Evolutionary conservation across 371 early-diverging fungal genomes (phyloP).

Genomic region (Syncephalastrum racemosum): DNA sequence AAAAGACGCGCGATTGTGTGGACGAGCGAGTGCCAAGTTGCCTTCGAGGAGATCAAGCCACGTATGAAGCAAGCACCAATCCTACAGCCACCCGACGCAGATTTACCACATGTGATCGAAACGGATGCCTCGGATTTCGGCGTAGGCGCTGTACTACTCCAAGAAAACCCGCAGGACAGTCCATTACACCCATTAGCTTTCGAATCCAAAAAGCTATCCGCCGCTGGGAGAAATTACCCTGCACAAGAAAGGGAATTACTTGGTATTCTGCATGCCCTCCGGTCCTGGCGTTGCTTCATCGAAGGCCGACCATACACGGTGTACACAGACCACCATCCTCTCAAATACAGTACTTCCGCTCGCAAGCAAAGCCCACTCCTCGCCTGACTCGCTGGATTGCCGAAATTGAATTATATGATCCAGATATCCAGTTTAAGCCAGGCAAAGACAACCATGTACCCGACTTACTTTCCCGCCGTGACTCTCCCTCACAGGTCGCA

Average conservation of each 20-base stretch:
- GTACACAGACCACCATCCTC: too few species aligned
- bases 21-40: constrained; percentile 15
- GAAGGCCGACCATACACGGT: constrained; percentile 22
- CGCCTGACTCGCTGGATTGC: constrained; percentile 27
- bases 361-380: constrained; percentile 26
- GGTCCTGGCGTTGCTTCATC: constrained; percentile 30
- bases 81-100: constrained; percentile 19
- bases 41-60: constrained; percentile 30
- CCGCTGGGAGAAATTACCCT: too few species aligned
- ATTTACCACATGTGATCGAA: too few species aligned
- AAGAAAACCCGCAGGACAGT: too few species aligned
- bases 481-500: too few species aligned
- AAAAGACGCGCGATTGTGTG: constrained; percentile 23
- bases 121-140: too few species aligned
- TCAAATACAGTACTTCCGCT: constrained; percentile 23
- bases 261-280: constrained; percentile 31
- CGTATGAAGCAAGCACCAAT: constrained; percentile 9
- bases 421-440: constrained; percentile 26
- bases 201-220: constrained; percentile 32
- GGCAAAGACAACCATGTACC: constrained; percentile 28
- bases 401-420: constrained; percentile 28
- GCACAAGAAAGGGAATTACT: constrained; percentile 42
- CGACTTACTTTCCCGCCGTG: constrained; percentile 16
- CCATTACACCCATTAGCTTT: too few species aligned
- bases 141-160: too few species aligned